A percentile compares a stretch with the other conserved stretches of the same genome.
Evolutionary conservation across 2,329 filamentous ascomycete genomes (phyloP).

Genomic region (Penicillium freii): DNA sequence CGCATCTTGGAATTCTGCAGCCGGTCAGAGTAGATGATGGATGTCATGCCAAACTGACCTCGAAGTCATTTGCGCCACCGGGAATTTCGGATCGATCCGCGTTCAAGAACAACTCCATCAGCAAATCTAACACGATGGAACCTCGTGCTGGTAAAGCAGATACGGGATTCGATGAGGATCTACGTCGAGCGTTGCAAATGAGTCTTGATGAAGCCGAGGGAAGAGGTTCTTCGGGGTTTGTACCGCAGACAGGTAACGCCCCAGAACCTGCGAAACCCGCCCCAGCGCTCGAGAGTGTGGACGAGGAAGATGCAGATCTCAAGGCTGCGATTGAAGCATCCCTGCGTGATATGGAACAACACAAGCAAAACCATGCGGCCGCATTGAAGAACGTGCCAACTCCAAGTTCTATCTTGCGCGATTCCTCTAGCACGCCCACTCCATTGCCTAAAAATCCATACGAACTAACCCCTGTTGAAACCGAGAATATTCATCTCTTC

Average conservation of each 20-base stretch:
- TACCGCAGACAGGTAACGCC: constrained; percentile 58
- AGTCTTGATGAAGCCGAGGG: constrained; percentile 89
- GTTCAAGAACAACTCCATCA: constrained; percentile 50
- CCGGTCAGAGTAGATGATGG: constrained; percentile 94
- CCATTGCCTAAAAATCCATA: constrained; percentile 84
- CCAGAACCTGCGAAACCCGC: constrained; percentile 41
- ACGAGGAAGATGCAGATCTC: constrained; percentile 89
- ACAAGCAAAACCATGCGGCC: constrained; percentile 86
- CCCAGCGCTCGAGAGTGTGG: constrained; percentile 44
- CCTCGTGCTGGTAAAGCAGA: constrained; percentile 85
- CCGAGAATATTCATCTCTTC: constrained; percentile 96
- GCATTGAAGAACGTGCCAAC: constrained; percentile 76
- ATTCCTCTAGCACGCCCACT: constrained; percentile 46
- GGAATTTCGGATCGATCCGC: constrained; percentile 41
- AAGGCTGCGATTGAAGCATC: constrained; percentile 95
- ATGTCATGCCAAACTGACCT: constrained; percentile 84
- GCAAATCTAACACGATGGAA: constrained; percentile 79
- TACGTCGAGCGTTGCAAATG: constrained; percentile 93
- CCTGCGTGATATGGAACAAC: constrained; percentile 93
- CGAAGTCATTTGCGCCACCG: constrained; percentile 56
- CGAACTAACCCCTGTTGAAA: constrained; percentile 87
- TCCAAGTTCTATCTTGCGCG: constrained; percentile 49
- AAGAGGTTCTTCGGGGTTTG: constrained; percentile 68
- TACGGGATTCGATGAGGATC: constrained; percentile 88
- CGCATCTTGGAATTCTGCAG: constrained; percentile 87